Conservation (phyloP, 1,139 yeast genomes). For the Protomyces arabidopsidicola region DNA sequence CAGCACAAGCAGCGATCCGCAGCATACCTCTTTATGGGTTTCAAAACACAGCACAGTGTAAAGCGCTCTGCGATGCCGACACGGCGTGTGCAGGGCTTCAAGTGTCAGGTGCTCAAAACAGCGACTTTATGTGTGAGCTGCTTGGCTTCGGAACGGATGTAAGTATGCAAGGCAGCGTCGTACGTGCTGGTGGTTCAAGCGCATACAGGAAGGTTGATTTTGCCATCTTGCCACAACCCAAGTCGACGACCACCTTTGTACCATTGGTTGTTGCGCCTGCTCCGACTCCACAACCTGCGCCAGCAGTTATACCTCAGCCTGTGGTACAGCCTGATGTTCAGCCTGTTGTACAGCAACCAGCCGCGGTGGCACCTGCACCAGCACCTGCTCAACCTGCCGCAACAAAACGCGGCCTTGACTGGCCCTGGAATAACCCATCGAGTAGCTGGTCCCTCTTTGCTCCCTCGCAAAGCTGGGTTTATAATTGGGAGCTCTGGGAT, state of each 20-base stretch:
- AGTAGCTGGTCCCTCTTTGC: slow-evolving; percentile 14
- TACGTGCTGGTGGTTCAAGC: background rate
- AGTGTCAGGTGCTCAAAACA: background rate
- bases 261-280: background rate
- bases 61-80: background rate
- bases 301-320: background rate
- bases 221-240: background rate
- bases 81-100: background rate
- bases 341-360: background rate
- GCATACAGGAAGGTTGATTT: background rate
- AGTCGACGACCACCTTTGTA: background rate
- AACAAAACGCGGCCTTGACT: slow-evolving; percentile 24
- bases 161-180: background rate
- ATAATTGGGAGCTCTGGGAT: slow-evolving; percentile 26
- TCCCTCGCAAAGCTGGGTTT: slow-evolving; percentile 20
- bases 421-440: slow-evolving; percentile 19
- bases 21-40: background rate
- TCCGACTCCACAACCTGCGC: background rate
- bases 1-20: background rate
- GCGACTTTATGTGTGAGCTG: background rate
- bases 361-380: background rate
- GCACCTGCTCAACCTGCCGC: background rate
- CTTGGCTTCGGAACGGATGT: background rate
- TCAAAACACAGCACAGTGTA: background rate
- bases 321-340: background rate